Evolutionary conservation across 192 early-diverging fungal species (phyloP), one percentile per base, ranked within the genome.

Genomic region (Rhizophagus clarus): DNA sequence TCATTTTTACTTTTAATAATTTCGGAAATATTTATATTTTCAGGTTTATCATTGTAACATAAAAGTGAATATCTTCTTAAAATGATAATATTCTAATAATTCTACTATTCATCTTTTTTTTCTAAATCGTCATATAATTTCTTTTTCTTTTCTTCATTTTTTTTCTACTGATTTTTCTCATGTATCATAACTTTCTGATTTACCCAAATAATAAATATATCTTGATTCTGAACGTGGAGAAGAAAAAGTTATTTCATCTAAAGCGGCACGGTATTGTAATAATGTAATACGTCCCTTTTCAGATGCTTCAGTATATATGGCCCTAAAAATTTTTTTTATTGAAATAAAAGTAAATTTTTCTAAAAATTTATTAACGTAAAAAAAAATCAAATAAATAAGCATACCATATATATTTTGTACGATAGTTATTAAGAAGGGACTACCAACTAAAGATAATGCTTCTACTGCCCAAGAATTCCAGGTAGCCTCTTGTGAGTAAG

Each of bases 321-420:
- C 63, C 8, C 63, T 64, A n/a, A 11, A 10, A 63, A n/a, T n/a
- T n/a, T n/a, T n/a, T 28, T n/a, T n/a, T n/a, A n/a, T n/a, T n/a
- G n/a, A n/a, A n/a, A n/a, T n/a, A n/a, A n/a, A n/a, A n/a, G n/a
- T n/a, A n/a, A n/a, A n/a, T n/a, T n/a, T n/a, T n/a, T n/a, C n/a
- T n/a, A n/a, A n/a, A n/a, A n/a, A n/a, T n/a, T n/a, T n/a, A n/a
- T n/a, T n/a, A n/a, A n/a, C n/a, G n/a, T n/a, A n/a, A n/a, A n/a
- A n/a, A n/a, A n/a, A n/a, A n/a, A n/a, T n/a, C n/a, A n/a, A n/a
- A n/a, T n/a, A n/a, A n/a, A n/a, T n/a, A n/a, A n/a, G n/a, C n/a
- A n/a, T n/a, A n/a, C n/a, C n/a, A n/a, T n/a, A n/a, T 7, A 64
- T 64, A 64, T 64, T 64, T 64, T 64, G 63, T 29, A 64, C 12